Conservation (phyloP, 371 early-diverging fungal genomes). For the Phascolomyces articulosus region DNA sequence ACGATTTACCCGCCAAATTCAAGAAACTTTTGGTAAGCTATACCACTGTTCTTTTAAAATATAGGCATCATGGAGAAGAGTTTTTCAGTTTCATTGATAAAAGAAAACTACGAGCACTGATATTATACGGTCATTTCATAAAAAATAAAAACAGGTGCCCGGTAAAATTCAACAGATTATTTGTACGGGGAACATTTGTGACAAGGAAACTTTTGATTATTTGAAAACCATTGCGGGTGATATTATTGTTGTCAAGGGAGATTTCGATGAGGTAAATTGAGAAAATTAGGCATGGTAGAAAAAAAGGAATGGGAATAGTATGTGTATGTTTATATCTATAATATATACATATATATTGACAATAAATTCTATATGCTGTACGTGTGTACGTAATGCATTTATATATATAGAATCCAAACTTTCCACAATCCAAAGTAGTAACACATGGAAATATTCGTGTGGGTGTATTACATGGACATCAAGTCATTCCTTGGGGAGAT, state of each 20-base stretch:
- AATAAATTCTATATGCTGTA: too few species aligned
- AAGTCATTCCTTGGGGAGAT: conserved; percentile 90
- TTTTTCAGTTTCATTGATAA: too few species aligned
- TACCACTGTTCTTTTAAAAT: background rate
- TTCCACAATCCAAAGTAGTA: conserved; percentile 74
- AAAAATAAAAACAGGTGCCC: conserved; percentile 63
- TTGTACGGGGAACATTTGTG: conserved; percentile 89
- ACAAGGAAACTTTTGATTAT: conserved; percentile 84
- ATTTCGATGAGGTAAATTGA: conserved; percentile 75
- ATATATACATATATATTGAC: too few species aligned
- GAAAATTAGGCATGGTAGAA: background rate
- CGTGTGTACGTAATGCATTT: too few species aligned
- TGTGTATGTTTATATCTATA: background rate
- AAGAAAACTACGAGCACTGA: too few species aligned
- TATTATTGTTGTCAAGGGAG: conserved; percentile 81
- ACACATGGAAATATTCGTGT: conserved; percentile 76
- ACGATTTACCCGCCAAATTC: conserved; percentile 89
- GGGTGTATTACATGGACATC: conserved; percentile 91
- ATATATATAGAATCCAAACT: conserved; percentile 46
- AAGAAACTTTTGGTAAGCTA: conserved; percentile 76
- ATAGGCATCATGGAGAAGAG: too few species aligned
- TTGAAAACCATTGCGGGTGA: conserved; percentile 83
- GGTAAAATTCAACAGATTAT: conserved; percentile 96
- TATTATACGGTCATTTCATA: too few species aligned
- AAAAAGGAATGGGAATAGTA: background rate